Evolutionary conservation across 164 flowering plant species (phyloP).

Genomic region (Taxillus chinensis): DNA sequence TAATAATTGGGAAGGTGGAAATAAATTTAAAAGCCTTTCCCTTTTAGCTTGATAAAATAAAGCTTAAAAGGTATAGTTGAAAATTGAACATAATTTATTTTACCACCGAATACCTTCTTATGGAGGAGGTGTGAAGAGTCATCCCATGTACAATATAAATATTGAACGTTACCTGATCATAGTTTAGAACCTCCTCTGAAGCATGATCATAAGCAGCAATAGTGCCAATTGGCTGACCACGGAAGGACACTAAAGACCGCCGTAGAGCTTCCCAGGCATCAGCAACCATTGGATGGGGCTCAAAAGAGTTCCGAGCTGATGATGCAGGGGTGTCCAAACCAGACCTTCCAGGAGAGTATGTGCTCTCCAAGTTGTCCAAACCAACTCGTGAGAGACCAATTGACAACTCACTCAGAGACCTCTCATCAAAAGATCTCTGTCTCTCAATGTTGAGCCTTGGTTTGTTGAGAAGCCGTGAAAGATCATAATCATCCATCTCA

Average conservation of each 20-base stretch:
- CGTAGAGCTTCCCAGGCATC: conserved; percentile 72
- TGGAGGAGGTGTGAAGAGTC: not conserved
- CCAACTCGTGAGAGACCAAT: conserved; percentile 24
- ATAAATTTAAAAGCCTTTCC: too few species aligned
- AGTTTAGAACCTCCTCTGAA: conserved; percentile 56
- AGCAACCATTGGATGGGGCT: conserved; percentile 50
- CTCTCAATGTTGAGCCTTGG: conserved; percentile 42
- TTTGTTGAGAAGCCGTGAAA: conserved; percentile 36
- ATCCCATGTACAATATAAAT: too few species aligned
- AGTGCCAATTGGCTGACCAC: conserved; percentile 64
- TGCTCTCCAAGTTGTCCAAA: conserved; percentile 22
- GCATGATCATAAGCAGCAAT: conserved; percentile 59
- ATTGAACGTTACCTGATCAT: conserved; percentile 47
- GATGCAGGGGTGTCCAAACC: conserved; percentile 42
- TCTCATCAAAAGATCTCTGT: conserved; percentile 51
- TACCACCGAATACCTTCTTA: not conserved
- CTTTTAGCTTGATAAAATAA: too few species aligned
- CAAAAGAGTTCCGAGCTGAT: conserved; percentile 26
- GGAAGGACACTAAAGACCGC: conserved; percentile 46
- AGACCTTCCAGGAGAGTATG: conserved; percentile 35
- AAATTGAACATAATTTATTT: too few species aligned
- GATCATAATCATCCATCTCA: conserved; percentile 48
- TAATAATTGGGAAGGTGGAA: too few species aligned
- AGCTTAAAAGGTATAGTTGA: too few species aligned
- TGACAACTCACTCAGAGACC: conserved; percentile 46